Base-by-base conservation (phyloP, 441 rosid genomes). In the Daphne laureola region DNA sequence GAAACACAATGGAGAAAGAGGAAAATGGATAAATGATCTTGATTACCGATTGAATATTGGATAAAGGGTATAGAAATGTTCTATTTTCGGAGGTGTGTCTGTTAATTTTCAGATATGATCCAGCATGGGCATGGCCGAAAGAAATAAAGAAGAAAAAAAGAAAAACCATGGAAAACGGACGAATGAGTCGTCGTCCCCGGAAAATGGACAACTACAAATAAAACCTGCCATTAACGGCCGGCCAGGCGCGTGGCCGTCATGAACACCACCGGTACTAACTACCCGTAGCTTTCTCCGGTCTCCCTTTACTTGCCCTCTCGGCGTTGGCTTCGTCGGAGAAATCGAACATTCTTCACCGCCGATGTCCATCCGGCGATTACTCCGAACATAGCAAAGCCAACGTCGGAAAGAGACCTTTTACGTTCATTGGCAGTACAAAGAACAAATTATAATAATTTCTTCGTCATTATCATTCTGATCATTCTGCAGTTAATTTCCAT, bases 271-370 rank as follows among this genome's bases (percentile, higher is more conserved):
- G 2, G 38, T 31, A 31, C 38, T 11, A 3, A 8, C 50, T 47
- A 13, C 51, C 45, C 31, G 5, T 27, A 31, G 27, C 6, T 46
- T 46, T 3, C 18, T 12, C 16, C 16, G 46, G 27, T 56, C 38
- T 17, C 31, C 6, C 0, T 51, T 12, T 54, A 63, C 73, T 47
- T 48, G 68, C 48, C 53, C 55, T 57, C 23, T 26, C 23, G 51
- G 69, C 66, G 75, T 72, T 63, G 78, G 82, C 78, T 71, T 53
- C 57, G 53, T 46, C 75, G 67, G 76, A 73, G 67, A 66, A 69
- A 62, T 63, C 65, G 53, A 21, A 18, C 23, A 1, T 21, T 4
- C 25, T 61, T 44, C 18, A 8, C 18, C 14, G 12, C 46, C 51
- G 14, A 21, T 50, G 8, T 48, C 14, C 27, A 27, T 12, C 16